phyloP scores from a whole-genome alignment of 768 basidiomycete species.

The Strobilomyces dryophilus region DNA sequence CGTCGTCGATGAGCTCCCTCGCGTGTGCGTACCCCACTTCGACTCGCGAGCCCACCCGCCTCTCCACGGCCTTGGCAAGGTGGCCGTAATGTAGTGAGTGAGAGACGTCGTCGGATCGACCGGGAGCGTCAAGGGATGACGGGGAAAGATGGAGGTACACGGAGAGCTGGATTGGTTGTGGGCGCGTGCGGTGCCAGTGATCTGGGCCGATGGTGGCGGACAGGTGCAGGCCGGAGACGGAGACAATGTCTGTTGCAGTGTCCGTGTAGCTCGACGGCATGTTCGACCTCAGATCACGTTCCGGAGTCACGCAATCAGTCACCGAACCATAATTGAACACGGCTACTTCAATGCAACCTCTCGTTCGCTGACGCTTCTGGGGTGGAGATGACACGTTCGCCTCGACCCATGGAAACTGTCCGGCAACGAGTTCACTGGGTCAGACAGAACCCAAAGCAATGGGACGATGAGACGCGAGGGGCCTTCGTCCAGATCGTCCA shows the following conservation, averaged over 20 bases:
- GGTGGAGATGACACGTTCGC: constrained; percentile 49
- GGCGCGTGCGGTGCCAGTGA: constrained; percentile 44
- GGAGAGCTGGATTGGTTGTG: constrained; percentile 51
- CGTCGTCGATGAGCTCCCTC: constrained; percentile 33
- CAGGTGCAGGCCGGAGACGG: constrained; percentile 40
- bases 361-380: constrained; percentile 62
- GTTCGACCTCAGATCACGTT: not conserved
- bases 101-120: constrained; percentile 45
- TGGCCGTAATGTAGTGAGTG: constrained; percentile 66
- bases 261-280: not conserved
- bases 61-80: constrained; percentile 47
- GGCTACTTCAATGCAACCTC: too few species aligned
- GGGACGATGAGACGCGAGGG: too few species aligned
- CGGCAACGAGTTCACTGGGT: too few species aligned
- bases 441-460: too few species aligned
- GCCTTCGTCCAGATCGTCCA: too few species aligned
- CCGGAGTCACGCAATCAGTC: too few species aligned
- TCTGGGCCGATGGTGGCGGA: constrained; percentile 43
- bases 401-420: too few species aligned
- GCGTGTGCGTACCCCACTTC: constrained; percentile 24
- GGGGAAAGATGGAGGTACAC: constrained; percentile 41
- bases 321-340: too few species aligned
- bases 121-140: constrained; percentile 42
- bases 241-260: constrained; percentile 38
- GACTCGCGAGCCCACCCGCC: constrained; percentile 17